Evolutionary conservation across 257 asterid species (phyloP).

Genomic region (Nemophila menziesii): DNA sequence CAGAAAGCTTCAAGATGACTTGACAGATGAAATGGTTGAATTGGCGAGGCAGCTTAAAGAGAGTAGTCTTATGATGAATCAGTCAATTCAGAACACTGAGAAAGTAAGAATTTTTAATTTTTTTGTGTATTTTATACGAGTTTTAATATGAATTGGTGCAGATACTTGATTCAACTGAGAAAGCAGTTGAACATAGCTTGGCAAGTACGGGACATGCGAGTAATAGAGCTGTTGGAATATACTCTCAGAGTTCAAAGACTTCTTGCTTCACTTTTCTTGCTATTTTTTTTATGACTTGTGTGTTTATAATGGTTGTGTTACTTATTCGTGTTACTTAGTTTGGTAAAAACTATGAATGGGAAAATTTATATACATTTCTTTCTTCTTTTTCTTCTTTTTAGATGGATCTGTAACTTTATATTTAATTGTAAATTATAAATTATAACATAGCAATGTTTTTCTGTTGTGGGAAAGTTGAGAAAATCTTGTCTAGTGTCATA

Average conservation of each 20-base stretch:
- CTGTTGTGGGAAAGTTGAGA: no score
- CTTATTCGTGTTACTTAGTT: slow-evolving; percentile 71
- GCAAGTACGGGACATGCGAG: slow-evolving; percentile 78
- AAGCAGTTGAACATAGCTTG: slow-evolving; percentile 79
- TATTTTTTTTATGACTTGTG: slow-evolving; percentile 50
- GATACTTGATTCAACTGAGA: slow-evolving; percentile 86
- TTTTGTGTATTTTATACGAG: background rate
- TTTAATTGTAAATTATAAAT: no score
- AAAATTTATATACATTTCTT: no score
- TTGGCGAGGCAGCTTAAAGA: slow-evolving; percentile 85
- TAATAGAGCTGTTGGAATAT: slow-evolving; percentile 51
- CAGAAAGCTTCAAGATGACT: slow-evolving; percentile 87
- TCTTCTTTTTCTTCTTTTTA: no score
- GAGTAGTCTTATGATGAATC: slow-evolving; percentile 73
- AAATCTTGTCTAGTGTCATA: no score
- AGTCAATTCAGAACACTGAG: slow-evolving; percentile 73
- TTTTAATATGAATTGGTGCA: slow-evolving; percentile 15
- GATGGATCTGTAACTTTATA: background rate
- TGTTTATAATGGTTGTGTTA: slow-evolving; percentile 73
- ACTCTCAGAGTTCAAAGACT: slow-evolving; percentile 61
- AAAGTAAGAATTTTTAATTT: slow-evolving; percentile 34
- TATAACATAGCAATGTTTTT: no score
- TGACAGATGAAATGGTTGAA: slow-evolving; percentile 87
- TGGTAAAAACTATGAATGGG: background rate
- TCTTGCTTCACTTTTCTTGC: slow-evolving; percentile 70